Percentiles rank a stretch among this genome's conserved stretches.
phyloP scores from a whole-genome alignment of 2,329 filamentous ascomycete species.

The Calycina marina region DNA sequence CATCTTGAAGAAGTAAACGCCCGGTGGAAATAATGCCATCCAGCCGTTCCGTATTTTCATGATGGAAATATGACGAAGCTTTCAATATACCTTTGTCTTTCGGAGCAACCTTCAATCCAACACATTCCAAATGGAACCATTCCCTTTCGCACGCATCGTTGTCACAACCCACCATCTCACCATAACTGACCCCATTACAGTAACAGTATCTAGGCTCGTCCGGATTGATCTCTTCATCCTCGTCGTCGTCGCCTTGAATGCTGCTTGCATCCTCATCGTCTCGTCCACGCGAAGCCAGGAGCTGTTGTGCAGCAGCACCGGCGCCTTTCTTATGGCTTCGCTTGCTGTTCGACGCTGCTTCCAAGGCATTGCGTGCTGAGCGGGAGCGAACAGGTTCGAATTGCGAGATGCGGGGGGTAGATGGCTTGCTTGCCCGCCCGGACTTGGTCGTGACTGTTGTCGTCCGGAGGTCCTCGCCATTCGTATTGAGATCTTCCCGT shows the following conservation, averaged over 20 bases:
- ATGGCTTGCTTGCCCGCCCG: slow-evolving; percentile 51
- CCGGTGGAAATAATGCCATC: slow-evolving; percentile 1
- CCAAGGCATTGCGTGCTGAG: slow-evolving; percentile 31
- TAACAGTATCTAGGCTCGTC: slow-evolving; percentile 68
- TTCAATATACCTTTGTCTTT: slow-evolving; percentile 31
- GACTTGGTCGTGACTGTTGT: slow-evolving; percentile 40
- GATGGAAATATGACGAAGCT: not conserved
- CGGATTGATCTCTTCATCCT: slow-evolving; percentile 48
- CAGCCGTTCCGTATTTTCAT: too few species aligned
- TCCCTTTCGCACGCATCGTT: slow-evolving; percentile 57
- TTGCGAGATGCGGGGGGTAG: slow-evolving; percentile 43
- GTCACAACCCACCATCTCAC: slow-evolving; percentile 75
- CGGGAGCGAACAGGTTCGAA: slow-evolving; percentile 41
- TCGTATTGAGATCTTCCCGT: slow-evolving; percentile 33
- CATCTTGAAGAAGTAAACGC: not conserved
- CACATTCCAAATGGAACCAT: slow-evolving; percentile 76
- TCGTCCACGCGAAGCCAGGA: slow-evolving; percentile 15
- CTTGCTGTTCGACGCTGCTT: slow-evolving; percentile 26
- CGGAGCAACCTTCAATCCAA: slow-evolving; percentile 66
- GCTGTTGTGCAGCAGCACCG: slow-evolving; percentile 21
- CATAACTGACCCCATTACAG: slow-evolving; percentile 67
- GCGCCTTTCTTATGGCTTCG: slow-evolving; percentile 46
- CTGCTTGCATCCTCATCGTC: slow-evolving; percentile 32
- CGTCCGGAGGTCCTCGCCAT: slow-evolving; percentile 26
- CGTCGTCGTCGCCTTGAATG: slow-evolving; percentile 32